Evolutionary conservation across 495 filamentous ascomycete species (phyloP), one percentile per base, ranked within the genome.

Genomic region (Talaromyces ruber): DNA sequence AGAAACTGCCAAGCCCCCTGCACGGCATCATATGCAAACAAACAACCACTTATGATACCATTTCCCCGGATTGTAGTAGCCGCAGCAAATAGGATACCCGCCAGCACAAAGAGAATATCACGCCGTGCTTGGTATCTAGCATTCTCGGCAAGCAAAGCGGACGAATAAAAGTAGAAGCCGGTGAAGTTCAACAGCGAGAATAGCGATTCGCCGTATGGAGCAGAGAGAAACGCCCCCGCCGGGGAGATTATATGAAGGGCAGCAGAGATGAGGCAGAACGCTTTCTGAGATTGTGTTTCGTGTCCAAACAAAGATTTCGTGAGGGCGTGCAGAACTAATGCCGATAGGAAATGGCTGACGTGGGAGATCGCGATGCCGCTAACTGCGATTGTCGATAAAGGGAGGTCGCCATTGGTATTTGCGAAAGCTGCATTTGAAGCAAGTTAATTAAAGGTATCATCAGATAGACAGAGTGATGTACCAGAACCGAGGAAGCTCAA

Each of bases 181-280:
- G 73, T 53, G 63, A 98, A 90, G 53, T 87, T 88, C 29, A 97
- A 73, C 7, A 94, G 77, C 1, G 93, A 85, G 69, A 91, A 97
- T 1, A 88, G 69, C 54, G 88, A 84, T 73, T 98, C 95, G 22
- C 84, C 81, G 67, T 92, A 94, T 0, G 95, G 94, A 1, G 93
- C 90, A 0, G 88, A 92, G 28, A 98, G 84, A 68, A 98, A 97
- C 2, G 96, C 73, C 9, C 93, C 93, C 7, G 90, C 94, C 0
- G 95, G 94, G 4, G 86, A 90, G 24, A 98, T 66, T 47, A 96
- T 84, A 70, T 97, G 90, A 34, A 98, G 76, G 11, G 82, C 69
- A 6, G 90, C 86, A 28, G 88, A 78, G 16, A 88, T 70, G 58
- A 93, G 84, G 25, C 89, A 82, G 25, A 91, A 74, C 22, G 75